Base-by-base conservation (phyloP, 768 basidiomycete genomes). In the Kwoniella sp. region DNA sequence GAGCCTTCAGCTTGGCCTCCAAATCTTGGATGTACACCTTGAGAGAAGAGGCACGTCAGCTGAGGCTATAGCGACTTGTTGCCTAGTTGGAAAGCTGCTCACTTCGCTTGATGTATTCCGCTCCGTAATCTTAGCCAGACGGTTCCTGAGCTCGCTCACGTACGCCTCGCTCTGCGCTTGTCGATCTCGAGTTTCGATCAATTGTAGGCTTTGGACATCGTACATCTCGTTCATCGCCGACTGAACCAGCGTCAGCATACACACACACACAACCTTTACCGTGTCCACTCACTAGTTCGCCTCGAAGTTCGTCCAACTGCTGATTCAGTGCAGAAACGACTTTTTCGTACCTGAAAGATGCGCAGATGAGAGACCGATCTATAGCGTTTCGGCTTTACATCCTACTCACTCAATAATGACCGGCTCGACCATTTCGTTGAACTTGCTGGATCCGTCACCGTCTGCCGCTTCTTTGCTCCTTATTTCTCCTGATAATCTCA, bases 1-100 rank as follows among this genome's bases (percentile, higher is more conserved):
- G 90, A 4, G 85, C 82, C 82, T 90, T 92, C 77, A 99, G 87
- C 82, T 91, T 93, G 77, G 90, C 88, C 81, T 99, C 95, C 31
- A 98, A 84, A 77, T 98, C 94, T 29, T 87, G 90, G 50, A 98
- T 88, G 79, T 98, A 97, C 1, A 90, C 90, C 92, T 95, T 75
- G 15, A 61, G 2, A 59, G 8, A 45, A 45, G 9, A 7, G 13
- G 34, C 17, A 34, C 22, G 55, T 73, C 64, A 69, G 79, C 55
- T 37, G 34, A 23, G 34, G 26, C 31, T 22, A 26, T 38, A 63
- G 37, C 23, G 56, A 29, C 20, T 28, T 20, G 31, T 50, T 41
- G 56, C 55, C 47, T 28, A 54, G 56, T 13, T 61, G 30, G 48
- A 53, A 38, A 66, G 58, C 57, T 23, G 79, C 85, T 74, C 74